These are phyloP conservation scores for Auricularia sp. DNA, from an alignment of 768 basidiomycete genomes.

Conservation along the genomic window DNA sequence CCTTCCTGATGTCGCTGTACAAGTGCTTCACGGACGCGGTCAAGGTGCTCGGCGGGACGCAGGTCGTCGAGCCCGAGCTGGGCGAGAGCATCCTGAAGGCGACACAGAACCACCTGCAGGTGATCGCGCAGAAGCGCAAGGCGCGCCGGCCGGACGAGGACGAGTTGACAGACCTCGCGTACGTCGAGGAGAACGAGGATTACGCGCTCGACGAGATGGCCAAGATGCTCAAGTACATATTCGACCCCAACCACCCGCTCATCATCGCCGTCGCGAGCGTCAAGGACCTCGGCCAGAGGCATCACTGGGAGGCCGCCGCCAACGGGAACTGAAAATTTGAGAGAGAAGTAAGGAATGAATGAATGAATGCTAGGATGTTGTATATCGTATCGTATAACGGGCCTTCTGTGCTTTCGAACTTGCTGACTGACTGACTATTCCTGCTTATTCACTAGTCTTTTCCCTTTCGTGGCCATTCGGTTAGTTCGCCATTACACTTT, in stretches of 20 bases:
- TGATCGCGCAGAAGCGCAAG: conserved; percentile 59
- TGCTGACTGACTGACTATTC: too few species aligned
- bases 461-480: too few species aligned
- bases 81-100: conserved; percentile 51
- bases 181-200: conserved; percentile 76
- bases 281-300: conserved; percentile 48
- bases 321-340: too few species aligned
- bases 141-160: conserved; percentile 37
- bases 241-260: conserved; percentile 55
- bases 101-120: conserved; percentile 60
- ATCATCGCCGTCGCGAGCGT: conserved; percentile 64
- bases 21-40: conserved; percentile 57
- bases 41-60: conserved; percentile 46
- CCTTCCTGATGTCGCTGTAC: conserved; percentile 70
- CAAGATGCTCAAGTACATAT: conserved; percentile 39
- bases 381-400: too few species aligned
- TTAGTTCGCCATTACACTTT: too few species aligned
- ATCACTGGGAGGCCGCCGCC: neutral
- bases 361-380: too few species aligned
- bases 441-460: too few species aligned
- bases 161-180: conserved; percentile 58
- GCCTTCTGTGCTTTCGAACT: too few species aligned
- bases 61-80: conserved; percentile 43
- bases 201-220: conserved; percentile 74
- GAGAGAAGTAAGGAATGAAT: too few species aligned